Percentiles rank a stretch among this genome's conserved stretches.
Evolutionary conservation across 306 rosid species (phyloP).

Genomic region (Boehmeria nivea): DNA sequence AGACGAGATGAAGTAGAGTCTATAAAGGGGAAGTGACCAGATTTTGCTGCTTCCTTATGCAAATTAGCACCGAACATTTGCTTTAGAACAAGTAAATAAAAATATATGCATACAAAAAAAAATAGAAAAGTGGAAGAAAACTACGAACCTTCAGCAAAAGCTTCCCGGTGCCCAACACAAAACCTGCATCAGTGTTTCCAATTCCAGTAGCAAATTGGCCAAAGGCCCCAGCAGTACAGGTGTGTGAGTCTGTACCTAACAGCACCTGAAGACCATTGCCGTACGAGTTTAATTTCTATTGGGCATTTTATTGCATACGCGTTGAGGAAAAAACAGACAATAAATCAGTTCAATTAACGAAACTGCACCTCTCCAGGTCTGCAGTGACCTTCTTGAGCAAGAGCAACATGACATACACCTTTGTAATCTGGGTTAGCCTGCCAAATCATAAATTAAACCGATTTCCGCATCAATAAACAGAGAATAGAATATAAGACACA

Average conservation of each 20-base stretch:
- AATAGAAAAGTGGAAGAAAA: neutral
- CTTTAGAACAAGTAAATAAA: too few species aligned
- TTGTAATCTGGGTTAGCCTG: slow-evolving; percentile 97
- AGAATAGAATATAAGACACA: too few species aligned
- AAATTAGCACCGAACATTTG: neutral
- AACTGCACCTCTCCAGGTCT: slow-evolving; percentile 89
- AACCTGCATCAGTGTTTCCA: slow-evolving; percentile 93
- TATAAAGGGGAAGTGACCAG: too few species aligned
- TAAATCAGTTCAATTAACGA: neutral
- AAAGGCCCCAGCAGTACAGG: slow-evolving; percentile 97
- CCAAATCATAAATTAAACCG: slow-evolving; percentile 18
- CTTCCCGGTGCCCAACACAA: slow-evolving; percentile 87
- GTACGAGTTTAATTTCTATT: slow-evolving; percentile 10
- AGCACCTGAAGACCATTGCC: slow-evolving; percentile 49
- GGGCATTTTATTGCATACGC: neutral
- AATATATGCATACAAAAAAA: neutral
- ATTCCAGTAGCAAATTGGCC: slow-evolving; percentile 98
- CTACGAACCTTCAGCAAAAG: slow-evolving; percentile 68
- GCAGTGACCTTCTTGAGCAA: slow-evolving; percentile 99
- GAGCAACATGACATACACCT: slow-evolving; percentile 93
- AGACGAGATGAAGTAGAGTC: too few species aligned
- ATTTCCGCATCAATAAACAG: slow-evolving; percentile 1
- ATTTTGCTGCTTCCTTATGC: too few species aligned
- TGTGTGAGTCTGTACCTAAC: slow-evolving; percentile 95
- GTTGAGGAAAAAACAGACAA: neutral